phyloP scores from a whole-genome alignment of 2,329 filamentous ascomycete species.

The Xylariaceae sp. region DNA sequence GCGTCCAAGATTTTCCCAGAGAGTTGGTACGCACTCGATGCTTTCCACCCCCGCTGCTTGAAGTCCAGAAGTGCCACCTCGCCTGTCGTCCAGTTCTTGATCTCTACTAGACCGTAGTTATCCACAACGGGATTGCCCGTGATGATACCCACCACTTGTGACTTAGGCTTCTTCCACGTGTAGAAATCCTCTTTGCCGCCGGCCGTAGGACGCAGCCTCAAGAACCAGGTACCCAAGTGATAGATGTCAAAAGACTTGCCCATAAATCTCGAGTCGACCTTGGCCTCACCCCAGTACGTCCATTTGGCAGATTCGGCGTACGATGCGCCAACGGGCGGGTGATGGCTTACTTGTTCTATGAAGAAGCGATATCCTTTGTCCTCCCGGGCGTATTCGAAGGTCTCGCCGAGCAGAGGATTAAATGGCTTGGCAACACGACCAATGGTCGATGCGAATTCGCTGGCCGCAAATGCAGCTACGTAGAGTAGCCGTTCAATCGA shows the following conservation, averaged over 20 bases:
- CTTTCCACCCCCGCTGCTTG: slow-evolving; percentile 94
- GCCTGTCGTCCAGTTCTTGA: slow-evolving; percentile 95
- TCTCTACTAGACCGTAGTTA: slow-evolving; percentile 95
- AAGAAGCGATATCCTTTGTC: slow-evolving; percentile 99
- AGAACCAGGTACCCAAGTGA: slow-evolving; percentile 93
- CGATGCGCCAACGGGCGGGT: slow-evolving; percentile 89
- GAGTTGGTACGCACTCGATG: slow-evolving; percentile 84
- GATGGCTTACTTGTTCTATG: slow-evolving; percentile 96
- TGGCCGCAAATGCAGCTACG: slow-evolving; percentile 91
- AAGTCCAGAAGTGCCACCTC: slow-evolving; percentile 89
- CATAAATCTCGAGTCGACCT: slow-evolving; percentile 94
- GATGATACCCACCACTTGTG: slow-evolving; percentile 96
- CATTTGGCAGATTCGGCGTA: slow-evolving; percentile 90
- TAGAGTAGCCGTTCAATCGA: slow-evolving; percentile 91
- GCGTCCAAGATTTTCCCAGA: slow-evolving; percentile 79
- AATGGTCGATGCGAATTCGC: slow-evolving; percentile 95
- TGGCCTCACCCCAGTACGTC: slow-evolving; percentile 97
- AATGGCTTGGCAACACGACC: slow-evolving; percentile 97
- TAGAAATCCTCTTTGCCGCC: slow-evolving; percentile 83
- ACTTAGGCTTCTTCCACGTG: slow-evolving; percentile 98
- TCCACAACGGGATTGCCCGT: slow-evolving; percentile 95
- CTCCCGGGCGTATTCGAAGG: slow-evolving; percentile 90
- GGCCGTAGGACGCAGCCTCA: slow-evolving; percentile 71
- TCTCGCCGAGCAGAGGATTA: slow-evolving; percentile 93
- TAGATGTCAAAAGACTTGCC: slow-evolving; percentile 98